Evolutionary conservation across 2,329 filamentous ascomycete species (phyloP).

Genomic region (Aureobasidium lini): DNA sequence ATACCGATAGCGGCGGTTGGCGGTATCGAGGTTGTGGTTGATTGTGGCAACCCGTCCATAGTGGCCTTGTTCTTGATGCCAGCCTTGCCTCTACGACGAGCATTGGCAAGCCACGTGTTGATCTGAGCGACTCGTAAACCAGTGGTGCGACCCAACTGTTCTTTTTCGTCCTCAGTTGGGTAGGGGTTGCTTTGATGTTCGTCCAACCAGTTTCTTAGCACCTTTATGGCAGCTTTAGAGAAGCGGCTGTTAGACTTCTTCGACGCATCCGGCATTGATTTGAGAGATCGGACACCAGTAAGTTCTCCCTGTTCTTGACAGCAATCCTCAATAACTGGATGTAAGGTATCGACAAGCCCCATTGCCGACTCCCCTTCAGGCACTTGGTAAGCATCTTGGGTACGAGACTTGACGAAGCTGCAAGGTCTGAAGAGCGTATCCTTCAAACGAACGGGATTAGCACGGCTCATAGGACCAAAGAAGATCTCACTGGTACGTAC

Average conservation of each 20-base stretch:
- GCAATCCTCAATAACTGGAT: conserved; percentile 37
- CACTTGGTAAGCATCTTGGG: conserved; percentile 19
- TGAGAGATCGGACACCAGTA: conserved; percentile 30
- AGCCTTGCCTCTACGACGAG: conserved; percentile 73
- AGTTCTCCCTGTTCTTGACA: conserved; percentile 26
- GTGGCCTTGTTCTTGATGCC: conserved; percentile 60
- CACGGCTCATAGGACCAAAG: no score
- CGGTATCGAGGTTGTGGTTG: conserved; percentile 52
- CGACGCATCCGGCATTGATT: conserved; percentile 17
- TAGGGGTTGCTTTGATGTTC: conserved; percentile 78
- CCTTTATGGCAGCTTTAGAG: conserved; percentile 69
- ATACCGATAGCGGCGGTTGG: conserved; percentile 65
- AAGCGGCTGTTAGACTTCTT: conserved; percentile 66
- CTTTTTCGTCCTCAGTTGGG: conserved; percentile 80
- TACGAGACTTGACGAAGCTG: conserved; percentile 34
- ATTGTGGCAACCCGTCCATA: conserved; percentile 38
- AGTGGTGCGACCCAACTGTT: conserved; percentile 67
- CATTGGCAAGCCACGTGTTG: conserved; percentile 88
- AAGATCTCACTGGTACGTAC: neutral
- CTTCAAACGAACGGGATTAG: neutral
- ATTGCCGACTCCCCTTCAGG: conserved; percentile 18
- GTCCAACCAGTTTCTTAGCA: conserved; percentile 77
- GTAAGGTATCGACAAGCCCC: conserved; percentile 41
- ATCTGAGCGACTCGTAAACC: conserved; percentile 79
- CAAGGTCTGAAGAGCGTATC: conserved; percentile 42